Percentiles rank a stretch among this genome's conserved stretches.
Conservation (phyloP, 139 green algal species). For the Volvox reticuliferus region DNA sequence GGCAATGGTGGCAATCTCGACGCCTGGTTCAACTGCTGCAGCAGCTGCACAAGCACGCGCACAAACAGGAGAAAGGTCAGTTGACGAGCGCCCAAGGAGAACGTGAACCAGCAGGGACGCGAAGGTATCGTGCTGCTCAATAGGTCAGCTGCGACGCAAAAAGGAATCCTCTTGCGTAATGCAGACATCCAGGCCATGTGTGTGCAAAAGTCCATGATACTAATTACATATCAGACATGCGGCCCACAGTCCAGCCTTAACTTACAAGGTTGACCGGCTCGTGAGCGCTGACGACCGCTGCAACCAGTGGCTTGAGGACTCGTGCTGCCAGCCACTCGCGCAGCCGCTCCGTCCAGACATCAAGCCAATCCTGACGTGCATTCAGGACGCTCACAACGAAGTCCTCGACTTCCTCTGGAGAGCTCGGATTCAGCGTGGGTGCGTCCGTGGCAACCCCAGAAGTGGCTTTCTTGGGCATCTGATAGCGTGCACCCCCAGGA, state of each 20-base stretch:
- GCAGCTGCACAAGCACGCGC: conserved; percentile 24
- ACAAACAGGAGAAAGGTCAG: too few species aligned
- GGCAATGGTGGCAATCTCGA: conserved; percentile 59
- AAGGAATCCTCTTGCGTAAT: too few species aligned
- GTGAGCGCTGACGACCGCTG: conserved; percentile 57
- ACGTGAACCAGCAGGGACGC: too few species aligned
- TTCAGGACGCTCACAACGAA: conserved; percentile 47
- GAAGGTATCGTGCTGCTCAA: too few species aligned
- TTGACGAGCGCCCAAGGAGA: too few species aligned
- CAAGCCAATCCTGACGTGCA: conserved; percentile 52
- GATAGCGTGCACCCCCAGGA: background rate
- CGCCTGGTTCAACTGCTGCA: conserved; percentile 46
- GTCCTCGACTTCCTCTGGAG: conserved; percentile 46
- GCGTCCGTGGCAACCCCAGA: conserved; percentile 13
- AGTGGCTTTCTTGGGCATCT: conserved; percentile 52
- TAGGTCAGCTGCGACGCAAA: too few species aligned
- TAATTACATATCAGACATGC: too few species aligned
- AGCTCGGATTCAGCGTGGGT: conserved; percentile 19
- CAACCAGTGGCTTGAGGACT: conserved; percentile 76
- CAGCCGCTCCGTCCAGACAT: conserved; percentile 74
- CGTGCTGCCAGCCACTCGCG: conserved; percentile 76
- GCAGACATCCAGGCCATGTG: too few species aligned
- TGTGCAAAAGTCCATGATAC: too few species aligned
- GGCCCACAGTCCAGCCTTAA: background rate
- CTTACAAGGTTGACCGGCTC: conserved; percentile 51